A percentile compares a stretch with the other conserved stretches of the same genome.
Conservation (phyloP, 169 alveolate genomes). For the Plasmodium adleri region DNA sequence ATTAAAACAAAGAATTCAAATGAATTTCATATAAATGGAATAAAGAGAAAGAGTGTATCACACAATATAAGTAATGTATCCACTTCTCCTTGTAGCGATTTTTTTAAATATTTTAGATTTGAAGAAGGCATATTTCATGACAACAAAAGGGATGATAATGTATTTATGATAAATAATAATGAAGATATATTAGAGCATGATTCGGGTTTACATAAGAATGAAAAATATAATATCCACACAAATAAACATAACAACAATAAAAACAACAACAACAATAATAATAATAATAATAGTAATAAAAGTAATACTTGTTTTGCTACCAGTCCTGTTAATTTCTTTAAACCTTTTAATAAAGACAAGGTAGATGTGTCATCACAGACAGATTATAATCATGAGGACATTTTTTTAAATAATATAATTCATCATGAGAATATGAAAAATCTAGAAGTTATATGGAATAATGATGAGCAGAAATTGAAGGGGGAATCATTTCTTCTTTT, state of each 20-base stretch:
- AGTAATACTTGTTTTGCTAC: neutral
- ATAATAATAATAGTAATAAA: neutral
- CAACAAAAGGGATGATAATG: neutral
- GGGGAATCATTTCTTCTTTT: conserved; percentile 23
- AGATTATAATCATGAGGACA: neutral
- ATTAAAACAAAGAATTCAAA: no score
- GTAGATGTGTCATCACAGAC: conserved; percentile 26
- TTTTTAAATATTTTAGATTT: conserved; percentile 34
- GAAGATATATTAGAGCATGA: no score
- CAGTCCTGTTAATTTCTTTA: no score
- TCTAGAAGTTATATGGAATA: conserved; percentile 37
- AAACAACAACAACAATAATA: neutral
- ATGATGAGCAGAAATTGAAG: conserved; percentile 10
- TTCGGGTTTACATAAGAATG: no score
- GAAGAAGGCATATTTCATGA: neutral
- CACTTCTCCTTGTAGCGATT: conserved; percentile 5
- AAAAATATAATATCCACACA: no score
- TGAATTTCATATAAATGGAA: no score
- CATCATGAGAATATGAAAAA: neutral
- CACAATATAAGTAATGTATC: conserved; percentile 19
- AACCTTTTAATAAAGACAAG: neutral
- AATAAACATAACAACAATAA: neutral
- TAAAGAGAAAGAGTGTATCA: conserved; percentile 53
- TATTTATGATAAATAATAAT: no score
- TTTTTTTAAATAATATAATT: conserved; percentile 4